Conservation (phyloP, 257 asterid species). For the Ilex aquifolium region DNA sequence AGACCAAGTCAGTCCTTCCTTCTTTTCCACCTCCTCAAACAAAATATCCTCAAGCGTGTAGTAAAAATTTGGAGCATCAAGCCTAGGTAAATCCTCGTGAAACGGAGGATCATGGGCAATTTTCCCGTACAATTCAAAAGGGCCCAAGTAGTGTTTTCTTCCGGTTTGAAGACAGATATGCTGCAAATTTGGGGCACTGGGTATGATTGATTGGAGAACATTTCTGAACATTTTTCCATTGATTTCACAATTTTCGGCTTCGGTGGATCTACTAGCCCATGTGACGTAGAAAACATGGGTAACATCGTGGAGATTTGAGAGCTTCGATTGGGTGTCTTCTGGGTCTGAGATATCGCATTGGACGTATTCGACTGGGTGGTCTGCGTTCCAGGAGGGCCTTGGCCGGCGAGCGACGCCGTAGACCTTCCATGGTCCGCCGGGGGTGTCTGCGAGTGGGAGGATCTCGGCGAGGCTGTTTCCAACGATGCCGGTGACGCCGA, state of each 20-base stretch:
- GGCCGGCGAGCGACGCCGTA: constrained; percentile 92
- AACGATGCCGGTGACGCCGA: constrained; percentile 92
- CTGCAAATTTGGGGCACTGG: constrained; percentile 59
- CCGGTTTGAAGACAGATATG: constrained; percentile 83
- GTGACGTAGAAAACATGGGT: constrained; percentile 80
- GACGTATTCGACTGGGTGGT: constrained; percentile 66
- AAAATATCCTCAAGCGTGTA: constrained; percentile 68
- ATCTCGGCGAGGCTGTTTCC: constrained; percentile 95
- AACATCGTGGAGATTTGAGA: constrained; percentile 53
- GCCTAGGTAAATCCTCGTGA: constrained; percentile 69
- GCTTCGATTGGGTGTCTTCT: constrained; percentile 46
- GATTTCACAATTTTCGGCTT: constrained; percentile 60
- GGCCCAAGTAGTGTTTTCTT: constrained; percentile 70
- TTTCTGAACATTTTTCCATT: constrained; percentile 73
- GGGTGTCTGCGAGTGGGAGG: constrained; percentile 90
- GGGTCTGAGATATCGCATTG: constrained; percentile 62
- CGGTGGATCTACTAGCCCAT: constrained; percentile 62
- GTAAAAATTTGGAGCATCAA: constrained; percentile 52
- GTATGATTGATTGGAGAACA: constrained; percentile 48
- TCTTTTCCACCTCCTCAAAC: constrained; percentile 54
- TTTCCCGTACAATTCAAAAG: constrained; percentile 46
- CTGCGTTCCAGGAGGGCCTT: constrained; percentile 76
- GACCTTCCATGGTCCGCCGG: constrained; percentile 98
- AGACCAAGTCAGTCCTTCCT: constrained; percentile 76
- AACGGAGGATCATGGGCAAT: constrained; percentile 59